phyloP scores from a whole-genome alignment of 2,329 filamentous ascomycete species.

The Rhynchosporium graminicola region DNA sequence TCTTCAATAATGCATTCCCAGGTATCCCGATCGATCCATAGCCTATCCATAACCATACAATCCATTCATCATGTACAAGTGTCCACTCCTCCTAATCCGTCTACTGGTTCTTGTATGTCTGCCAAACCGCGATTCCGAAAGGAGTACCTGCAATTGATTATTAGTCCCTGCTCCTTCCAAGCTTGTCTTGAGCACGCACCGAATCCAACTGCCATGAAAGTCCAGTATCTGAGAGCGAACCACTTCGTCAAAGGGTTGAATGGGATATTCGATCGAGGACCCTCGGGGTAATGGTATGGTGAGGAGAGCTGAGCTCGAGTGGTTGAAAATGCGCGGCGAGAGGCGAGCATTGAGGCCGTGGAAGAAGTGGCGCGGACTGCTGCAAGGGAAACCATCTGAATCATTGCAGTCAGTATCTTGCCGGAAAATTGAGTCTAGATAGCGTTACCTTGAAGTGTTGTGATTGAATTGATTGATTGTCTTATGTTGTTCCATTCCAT shows the following conservation, averaged over 20 bases:
- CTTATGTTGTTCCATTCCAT: slow-evolving; percentile 4
- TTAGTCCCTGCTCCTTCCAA: slow-evolving; percentile 28
- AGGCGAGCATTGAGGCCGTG: slow-evolving; percentile 62
- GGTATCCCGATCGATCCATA: slow-evolving; percentile 12
- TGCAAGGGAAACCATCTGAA: slow-evolving; percentile 81
- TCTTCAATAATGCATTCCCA: slow-evolving; percentile 22
- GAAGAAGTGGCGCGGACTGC: slow-evolving; percentile 56
- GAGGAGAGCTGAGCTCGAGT: slow-evolving; percentile 83
- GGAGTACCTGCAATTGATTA: slow-evolving; percentile 46
- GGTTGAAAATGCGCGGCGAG: slow-evolving; percentile 92
- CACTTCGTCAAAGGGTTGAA: slow-evolving; percentile 93
- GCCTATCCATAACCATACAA: slow-evolving; percentile 28
- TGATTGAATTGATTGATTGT: slow-evolving; percentile 14
- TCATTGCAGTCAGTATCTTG: slow-evolving; percentile 27
- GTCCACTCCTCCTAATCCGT: slow-evolving; percentile 1
- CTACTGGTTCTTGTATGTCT: slow-evolving; percentile 44
- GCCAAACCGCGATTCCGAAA: slow-evolving; percentile 59
- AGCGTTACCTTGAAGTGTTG: slow-evolving; percentile 32
- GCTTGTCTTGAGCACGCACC: slow-evolving; percentile 48
- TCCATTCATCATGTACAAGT: slow-evolving; percentile 10
- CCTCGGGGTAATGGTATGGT: slow-evolving; percentile 98
- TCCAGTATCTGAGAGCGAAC: slow-evolving; percentile 84
- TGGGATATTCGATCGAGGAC: slow-evolving; percentile 89
- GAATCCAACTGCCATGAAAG: slow-evolving; percentile 57
- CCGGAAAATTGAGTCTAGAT: slow-evolving; percentile 45